A percentile compares a stretch with the other conserved stretches of the same genome.
phyloP scores from a whole-genome alignment of 1,139 yeast genomes.

The Spathaspora sp. region DNA sequence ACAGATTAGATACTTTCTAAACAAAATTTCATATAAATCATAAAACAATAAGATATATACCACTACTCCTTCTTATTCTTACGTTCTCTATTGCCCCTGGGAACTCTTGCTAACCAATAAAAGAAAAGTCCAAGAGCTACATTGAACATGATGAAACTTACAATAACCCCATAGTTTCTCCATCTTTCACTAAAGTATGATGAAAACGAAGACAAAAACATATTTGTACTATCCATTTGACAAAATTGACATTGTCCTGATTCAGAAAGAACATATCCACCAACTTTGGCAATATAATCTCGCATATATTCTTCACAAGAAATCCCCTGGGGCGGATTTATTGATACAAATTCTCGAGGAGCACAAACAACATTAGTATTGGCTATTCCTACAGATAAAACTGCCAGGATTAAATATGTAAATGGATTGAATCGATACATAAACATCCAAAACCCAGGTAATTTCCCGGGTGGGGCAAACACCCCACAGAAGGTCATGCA shows the following conservation, averaged over 20 bases:
- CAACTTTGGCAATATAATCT: constrained; percentile 41
- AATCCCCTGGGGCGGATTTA: constrained; percentile 42
- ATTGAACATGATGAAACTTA: constrained; percentile 50
- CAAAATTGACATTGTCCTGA: constrained; percentile 51
- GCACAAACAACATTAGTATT: constrained; percentile 26
- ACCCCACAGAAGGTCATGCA: constrained; percentile 40
- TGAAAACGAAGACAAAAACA: constrained; percentile 44
- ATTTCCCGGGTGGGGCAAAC: constrained; percentile 21
- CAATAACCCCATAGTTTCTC: constrained; percentile 69
- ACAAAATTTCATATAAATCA: background rate
- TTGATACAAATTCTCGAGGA: constrained; percentile 23
- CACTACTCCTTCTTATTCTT: constrained; percentile 4
- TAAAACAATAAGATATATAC: background rate
- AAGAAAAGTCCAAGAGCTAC: constrained; percentile 49
- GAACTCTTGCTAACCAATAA: constrained; percentile 79
- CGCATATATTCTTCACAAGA: constrained; percentile 58
- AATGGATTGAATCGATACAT: constrained; percentile 65
- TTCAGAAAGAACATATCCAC: constrained; percentile 50
- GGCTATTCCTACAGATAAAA: constrained; percentile 27
- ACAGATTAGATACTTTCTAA: too few relatives aligned
- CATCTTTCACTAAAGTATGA: constrained; percentile 52
- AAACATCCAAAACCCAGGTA: constrained; percentile 51
- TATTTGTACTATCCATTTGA: constrained; percentile 48
- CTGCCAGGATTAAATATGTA: constrained; percentile 52
- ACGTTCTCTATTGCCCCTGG: constrained; percentile 40